phyloP scores from a whole-genome alignment of 1,139 yeast species.

The Magnusiomyces paraingens region DNA sequence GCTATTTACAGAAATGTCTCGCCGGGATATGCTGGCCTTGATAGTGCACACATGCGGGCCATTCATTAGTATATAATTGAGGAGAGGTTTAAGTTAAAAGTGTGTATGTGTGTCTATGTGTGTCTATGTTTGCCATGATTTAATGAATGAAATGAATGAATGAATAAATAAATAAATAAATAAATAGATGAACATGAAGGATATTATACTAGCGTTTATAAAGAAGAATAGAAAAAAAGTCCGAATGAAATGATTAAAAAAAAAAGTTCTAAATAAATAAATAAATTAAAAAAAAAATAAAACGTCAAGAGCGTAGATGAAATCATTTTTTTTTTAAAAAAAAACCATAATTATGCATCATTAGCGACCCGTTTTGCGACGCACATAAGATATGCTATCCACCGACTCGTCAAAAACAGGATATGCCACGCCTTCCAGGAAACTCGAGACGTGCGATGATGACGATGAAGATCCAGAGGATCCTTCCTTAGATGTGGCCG shows the following conservation, averaged over 20 bases:
- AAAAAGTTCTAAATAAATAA: background rate
- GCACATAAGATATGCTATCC: background rate
- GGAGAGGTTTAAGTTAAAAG: too few species aligned
- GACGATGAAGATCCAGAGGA: background rate
- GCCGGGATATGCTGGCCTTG: constrained; percentile 1
- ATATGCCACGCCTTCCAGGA: background rate
- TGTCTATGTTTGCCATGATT: too few species aligned
- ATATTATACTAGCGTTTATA: too few species aligned
- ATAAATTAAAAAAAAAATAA: too few species aligned
- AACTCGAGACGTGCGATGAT: background rate
- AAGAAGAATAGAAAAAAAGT: background rate
- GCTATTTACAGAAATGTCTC: background rate
- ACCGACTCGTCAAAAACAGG: background rate
- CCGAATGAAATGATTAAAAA: background rate
- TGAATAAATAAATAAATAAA: too few species aligned
- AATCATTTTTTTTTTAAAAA: background rate
- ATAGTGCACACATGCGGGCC: background rate
- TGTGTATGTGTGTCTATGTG: too few species aligned
- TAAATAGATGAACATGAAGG: too few species aligned
- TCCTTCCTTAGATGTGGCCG: too few species aligned
- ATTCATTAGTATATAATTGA: background rate
- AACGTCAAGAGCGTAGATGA: background rate
- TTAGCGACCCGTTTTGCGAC: too few species aligned
- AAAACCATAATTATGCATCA: too few species aligned
- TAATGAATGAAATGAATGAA: too few species aligned